These are phyloP conservation scores for Solanum appendiculatum DNA, from an alignment of 257 asterid genomes.

Conservation along the genomic window DNA sequence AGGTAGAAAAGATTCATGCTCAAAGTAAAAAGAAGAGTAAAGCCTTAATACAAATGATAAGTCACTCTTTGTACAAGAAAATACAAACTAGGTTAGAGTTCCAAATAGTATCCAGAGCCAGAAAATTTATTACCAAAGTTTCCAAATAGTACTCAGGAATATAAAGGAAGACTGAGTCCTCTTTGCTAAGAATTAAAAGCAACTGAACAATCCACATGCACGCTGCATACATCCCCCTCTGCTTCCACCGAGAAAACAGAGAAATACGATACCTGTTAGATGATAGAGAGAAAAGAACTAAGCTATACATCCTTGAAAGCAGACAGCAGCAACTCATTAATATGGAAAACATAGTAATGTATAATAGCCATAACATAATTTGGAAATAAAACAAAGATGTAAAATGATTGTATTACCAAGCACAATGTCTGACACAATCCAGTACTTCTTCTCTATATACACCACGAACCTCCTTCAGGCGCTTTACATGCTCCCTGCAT, in stretches of 20 bases:
- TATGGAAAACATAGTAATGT: neutral
- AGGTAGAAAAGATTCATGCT: neutral
- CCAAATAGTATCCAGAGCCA: neutral
- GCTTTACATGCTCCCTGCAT: conserved; percentile 66
- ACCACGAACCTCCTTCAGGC: conserved; percentile 78
- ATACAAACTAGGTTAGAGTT: neutral
- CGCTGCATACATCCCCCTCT: conserved; percentile 84
- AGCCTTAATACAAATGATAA: neutral
- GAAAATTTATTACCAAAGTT: conserved; percentile 58
- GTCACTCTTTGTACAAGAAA: neutral
- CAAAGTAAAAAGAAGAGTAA: neutral
- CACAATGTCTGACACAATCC: conserved; percentile 92
- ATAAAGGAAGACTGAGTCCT: conserved; percentile 58
- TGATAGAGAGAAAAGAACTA: neutral
- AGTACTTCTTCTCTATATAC: conserved; percentile 75
- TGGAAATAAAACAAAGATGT: neutral
- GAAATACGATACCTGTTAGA: conserved; percentile 77
- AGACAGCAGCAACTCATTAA: neutral
- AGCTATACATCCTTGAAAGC: neutral
- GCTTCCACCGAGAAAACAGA: conserved; percentile 88
- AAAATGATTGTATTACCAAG: conserved; percentile 45
- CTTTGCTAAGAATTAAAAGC: conserved; percentile 80
- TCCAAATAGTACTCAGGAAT: conserved; percentile 91
- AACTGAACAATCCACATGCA: conserved; percentile 96
- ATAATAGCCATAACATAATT: neutral